phyloP scores from a whole-genome alignment of 768 basidiomycete genomes.

The Hemileccinum impolitum region DNA sequence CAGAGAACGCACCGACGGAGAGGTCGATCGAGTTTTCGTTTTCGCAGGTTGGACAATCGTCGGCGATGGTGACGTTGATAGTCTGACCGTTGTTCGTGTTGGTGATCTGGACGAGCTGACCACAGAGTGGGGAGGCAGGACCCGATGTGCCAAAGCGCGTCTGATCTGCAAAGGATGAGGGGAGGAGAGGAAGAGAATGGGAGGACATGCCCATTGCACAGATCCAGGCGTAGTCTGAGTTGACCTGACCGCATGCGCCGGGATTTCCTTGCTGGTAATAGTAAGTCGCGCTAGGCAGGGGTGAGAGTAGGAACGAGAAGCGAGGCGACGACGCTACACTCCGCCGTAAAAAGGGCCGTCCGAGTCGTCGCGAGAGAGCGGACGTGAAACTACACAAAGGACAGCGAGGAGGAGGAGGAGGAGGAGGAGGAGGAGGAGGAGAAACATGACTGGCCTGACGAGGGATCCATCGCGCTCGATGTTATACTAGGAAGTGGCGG shows the following conservation, averaged over 20 bases:
- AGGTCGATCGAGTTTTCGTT: conserved; percentile 70
- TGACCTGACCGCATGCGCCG: conserved; percentile 72
- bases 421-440: conserved; percentile 37
- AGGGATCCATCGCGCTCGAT: neutral
- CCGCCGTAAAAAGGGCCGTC: conserved; percentile 32
- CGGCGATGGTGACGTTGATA: conserved; percentile 67
- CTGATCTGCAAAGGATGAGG: conserved; percentile 38
- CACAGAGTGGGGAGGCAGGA: conserved; percentile 57
- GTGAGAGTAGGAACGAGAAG: neutral
- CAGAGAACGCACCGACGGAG: conserved; percentile 63
- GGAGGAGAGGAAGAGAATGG: neutral
- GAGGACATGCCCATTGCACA: conserved; percentile 56
- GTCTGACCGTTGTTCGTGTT: conserved; percentile 51
- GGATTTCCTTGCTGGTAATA: conserved; percentile 69
- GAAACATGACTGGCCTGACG: conserved; percentile 25
- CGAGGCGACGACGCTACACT: conserved; percentile 35
- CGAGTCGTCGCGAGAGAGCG: conserved; percentile 24
- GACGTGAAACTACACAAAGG: conserved; percentile 49
- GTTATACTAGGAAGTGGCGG: too few relatives aligned
- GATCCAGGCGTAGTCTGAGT: conserved; percentile 56
- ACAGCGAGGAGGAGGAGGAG: conserved; percentile 55
- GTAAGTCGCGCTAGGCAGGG: conserved; percentile 50
- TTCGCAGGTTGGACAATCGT: conserved; percentile 78
- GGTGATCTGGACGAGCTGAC: conserved; percentile 57
- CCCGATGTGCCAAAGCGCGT: conserved; percentile 49